These are phyloP conservation scores for Cercospora beticola DNA, from an alignment of 2,329 filamentous ascomycete species.

Conservation along the genomic window DNA sequence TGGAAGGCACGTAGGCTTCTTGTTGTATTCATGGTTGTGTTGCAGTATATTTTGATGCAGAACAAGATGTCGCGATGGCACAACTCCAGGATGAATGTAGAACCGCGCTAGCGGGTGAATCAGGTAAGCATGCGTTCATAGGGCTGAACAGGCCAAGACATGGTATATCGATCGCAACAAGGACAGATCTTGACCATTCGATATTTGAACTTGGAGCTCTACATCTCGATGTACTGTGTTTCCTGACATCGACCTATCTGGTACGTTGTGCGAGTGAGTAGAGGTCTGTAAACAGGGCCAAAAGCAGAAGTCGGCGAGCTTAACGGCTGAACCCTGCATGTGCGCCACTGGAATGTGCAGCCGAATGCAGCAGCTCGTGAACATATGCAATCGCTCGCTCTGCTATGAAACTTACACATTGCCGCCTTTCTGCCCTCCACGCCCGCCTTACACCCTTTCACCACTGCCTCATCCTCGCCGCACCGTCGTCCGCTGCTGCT, in stretches of 20 bases:
- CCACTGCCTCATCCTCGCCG: not conserved
- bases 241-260: fast-evolving
- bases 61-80: not conserved
- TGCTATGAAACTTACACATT: not conserved
- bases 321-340: not conserved
- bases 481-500: not conserved
- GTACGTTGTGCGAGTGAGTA: not conserved
- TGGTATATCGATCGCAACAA: not conserved
- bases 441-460: not conserved
- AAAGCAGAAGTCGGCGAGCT: not conserved
- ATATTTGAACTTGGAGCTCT: not conserved
- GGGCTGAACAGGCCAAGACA: not conserved
- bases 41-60: not conserved
- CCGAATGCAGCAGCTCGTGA: not conserved
- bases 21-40: conserved; percentile 14
- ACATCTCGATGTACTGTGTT: not conserved
- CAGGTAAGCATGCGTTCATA: conserved; percentile 9
- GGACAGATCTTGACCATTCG: not conserved
- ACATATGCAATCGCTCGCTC: not conserved
- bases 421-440: not conserved
- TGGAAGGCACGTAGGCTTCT: conserved; percentile 38
- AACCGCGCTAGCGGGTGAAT: conserved; percentile 4
- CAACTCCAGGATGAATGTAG: conserved; percentile 2
- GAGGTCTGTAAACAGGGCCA: fast-evolving
- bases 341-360: not conserved